These are phyloP conservation scores for Apiospora rasikravindrae DNA, from an alignment of 2,329 filamentous ascomycete species.

Conservation along the genomic window DNA sequence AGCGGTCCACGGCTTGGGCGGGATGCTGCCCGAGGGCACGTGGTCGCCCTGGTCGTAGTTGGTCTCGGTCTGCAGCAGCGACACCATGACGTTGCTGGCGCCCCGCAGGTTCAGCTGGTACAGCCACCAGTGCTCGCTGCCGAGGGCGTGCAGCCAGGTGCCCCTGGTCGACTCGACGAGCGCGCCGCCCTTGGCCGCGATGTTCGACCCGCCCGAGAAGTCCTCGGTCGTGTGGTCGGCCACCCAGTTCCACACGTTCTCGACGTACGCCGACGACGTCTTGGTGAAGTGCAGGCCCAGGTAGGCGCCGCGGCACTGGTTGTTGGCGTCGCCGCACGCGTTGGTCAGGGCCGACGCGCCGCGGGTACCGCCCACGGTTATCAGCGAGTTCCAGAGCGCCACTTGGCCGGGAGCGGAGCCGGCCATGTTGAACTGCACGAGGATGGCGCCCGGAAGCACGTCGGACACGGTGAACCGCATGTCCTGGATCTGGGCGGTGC, in stretches of 20 bases:
- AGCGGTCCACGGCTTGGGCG: slow-evolving; percentile 46
- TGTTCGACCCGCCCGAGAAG: slow-evolving; percentile 47
- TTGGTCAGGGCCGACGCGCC: slow-evolving; percentile 37
- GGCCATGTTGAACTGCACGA: slow-evolving; percentile 54
- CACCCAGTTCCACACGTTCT: slow-evolving; percentile 60
- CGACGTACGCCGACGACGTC: slow-evolving; percentile 55
- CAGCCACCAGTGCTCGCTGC: slow-evolving; percentile 61
- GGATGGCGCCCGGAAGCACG: slow-evolving; percentile 62
- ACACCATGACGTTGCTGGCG: slow-evolving; percentile 55
- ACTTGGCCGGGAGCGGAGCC: slow-evolving; percentile 40
- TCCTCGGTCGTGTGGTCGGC: slow-evolving; percentile 54
- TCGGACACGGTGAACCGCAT: slow-evolving; percentile 68
- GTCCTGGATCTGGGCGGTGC: slow-evolving; percentile 67
- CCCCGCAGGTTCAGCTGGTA: slow-evolving; percentile 62
- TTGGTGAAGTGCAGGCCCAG: slow-evolving; percentile 53
- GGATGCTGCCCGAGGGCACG: slow-evolving; percentile 34
- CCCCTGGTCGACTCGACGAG: slow-evolving; percentile 51
- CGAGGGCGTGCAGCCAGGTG: slow-evolving; percentile 57
- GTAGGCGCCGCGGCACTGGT: slow-evolving; percentile 50
- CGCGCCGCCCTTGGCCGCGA: slow-evolving; percentile 54
- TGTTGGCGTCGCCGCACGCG: slow-evolving; percentile 38
- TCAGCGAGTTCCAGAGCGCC: slow-evolving; percentile 42
- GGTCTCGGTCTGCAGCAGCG: slow-evolving; percentile 59
- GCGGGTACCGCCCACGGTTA: slow-evolving; percentile 45
- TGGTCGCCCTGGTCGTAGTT: slow-evolving; percentile 54